Evolutionary conservation across 768 basidiomycete genomes (phyloP), one percentile per base, ranked within the genome.

Genomic region (Leccinellum luteum): DNA sequence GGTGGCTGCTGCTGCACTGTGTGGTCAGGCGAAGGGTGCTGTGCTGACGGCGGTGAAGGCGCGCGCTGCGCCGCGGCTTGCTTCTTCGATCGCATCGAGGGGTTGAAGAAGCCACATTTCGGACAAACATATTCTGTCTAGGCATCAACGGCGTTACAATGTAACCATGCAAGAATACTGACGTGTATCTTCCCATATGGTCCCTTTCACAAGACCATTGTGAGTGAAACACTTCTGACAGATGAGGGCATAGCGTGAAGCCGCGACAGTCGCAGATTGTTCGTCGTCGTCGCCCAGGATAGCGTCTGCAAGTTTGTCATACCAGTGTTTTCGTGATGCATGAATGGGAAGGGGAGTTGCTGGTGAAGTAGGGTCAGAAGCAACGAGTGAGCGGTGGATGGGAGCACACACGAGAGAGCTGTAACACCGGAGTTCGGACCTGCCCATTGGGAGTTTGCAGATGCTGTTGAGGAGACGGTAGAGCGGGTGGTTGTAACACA

Each of bases 181-280:
- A 95, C 94, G 90, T 28, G 87, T 82, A 60, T 89, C 85, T 59
- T 89, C 86, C 84, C 88, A 94, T 69, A 86, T 79, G 47, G 78
- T 84, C 69, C 92, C 92, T 65, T 87, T 86, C 10, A 92, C 90
- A 3, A 97, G 78, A 3, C 94, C 94, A 59, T 96, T 96, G 68
- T 95, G 94, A 21, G 84, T 74, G 66, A 90, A 95, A 67, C 94
- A 96, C 60, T 84, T 85, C 63, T 86, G 85, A 73, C 94, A 96
- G 48, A 96, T 94, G 50, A 95, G 81, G 2, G 94, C 94, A 64
- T 92, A 96, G 67, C 83, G 69, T 69, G 78, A 64, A 65, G 81
- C 59, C 21, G 77, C 66, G 48, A 73, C 69, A 27, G 69, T 73
- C 12, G 68, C 65, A 5, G 81, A 75, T 25, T 68, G 62, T 15